Evolutionary conservation across 2,329 filamentous ascomycete genomes (phyloP), one percentile per base, ranked within the genome.

Genomic region (Exophiala alcalophila): DNA sequence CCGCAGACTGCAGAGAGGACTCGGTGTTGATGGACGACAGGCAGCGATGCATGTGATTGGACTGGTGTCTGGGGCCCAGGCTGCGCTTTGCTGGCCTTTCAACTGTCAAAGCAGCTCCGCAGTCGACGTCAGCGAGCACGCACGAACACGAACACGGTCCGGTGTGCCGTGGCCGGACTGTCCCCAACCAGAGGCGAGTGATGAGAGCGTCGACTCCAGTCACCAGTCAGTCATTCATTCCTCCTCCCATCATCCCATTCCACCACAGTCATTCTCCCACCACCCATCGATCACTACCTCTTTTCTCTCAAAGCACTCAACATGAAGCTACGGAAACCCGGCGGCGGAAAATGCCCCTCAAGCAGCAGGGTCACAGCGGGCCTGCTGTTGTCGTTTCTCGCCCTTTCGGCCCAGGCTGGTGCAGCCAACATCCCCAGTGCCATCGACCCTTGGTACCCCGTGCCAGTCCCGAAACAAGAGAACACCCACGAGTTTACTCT

Each of bases 301-400:
- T 12, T 23, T 28, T 24, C 18, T 25, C 33, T 27, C 20, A 11
- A 24, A 16, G 30, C 18, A 34, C 12, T 18, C 50, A 45, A 37
- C 21, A 53, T 53, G 50, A 53, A 53, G 40, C 36, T 34, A 8
- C 50, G 50, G 33, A 53, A 48, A 48, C 12, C 37, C 10, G 35
- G 14, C 35, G 18, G 37, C 16, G 16, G 27, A 12, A 27, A 14
- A 42, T 79, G 75, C 67, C 66, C 62, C 54, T 84, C 82, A 57
- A 69, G 76, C 40, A 74, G 74, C 64, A 77, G 76, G 67, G 76
- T 84, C 54, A 83, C 82, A 10, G 76, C 80, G 40, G 70, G 72
- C 29, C 63, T 84, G 33, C 66, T 87, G 46, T 66, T 87, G 50
- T 82, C 81, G 16, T 80, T 86, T 65, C 74, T 88, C 39, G 79